Evolutionary conservation across 1,284 basidiomycete species (phyloP), one percentile per base, ranked within the genome.

Genomic region (Anthracocystis setariae): DNA sequence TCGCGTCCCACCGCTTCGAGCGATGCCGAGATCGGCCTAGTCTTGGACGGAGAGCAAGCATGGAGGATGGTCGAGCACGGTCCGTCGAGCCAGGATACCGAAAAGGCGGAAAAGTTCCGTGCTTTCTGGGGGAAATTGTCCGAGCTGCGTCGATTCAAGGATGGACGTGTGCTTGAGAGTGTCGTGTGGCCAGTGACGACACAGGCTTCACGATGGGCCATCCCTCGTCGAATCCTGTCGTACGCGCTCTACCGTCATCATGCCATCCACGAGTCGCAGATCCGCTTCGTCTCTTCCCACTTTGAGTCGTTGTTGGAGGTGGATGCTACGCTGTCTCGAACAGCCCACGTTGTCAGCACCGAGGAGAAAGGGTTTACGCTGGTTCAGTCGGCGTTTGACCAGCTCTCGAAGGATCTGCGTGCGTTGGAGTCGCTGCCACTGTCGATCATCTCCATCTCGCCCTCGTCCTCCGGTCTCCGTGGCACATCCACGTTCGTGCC

Each of bases 121-220:
- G 87, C 88, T 3, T 87, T 98, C 67, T 99, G 96, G 96, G 95
- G 94, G 1, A 86, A 89, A 47, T 92, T 92, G 80, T 90, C 94
- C 0, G 95, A 98, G 82, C 85, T 98, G 20, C 88, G 96, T n/a
- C 88, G 95, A 18, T 99, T 98, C 87, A 94, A 97, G 83, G 94
- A 98, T 78, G 95, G 95, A 0, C 88, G 90, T 5, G 98, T 98
- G 67, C 83, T 88, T 8, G 93, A 98, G 83, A 93, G 92, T 79
- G 93, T 98, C 13, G 93, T 98, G 0, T 99, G 96, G 96, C 84
- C 86, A 20, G 70, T 73, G 1, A 60, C 67, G 13, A 63, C 57
- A 7, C 63, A 69, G 8, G 67, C 67, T 9, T 61, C 77, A 32
- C 89, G 92, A 8, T 86, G 88, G 2, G 87, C 90, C 49, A 90